Percentiles rank a stretch among this genome's conserved stretches.
Conservation (phyloP, 306 rosid genomes). For the Cucurbita moschata region DNA sequence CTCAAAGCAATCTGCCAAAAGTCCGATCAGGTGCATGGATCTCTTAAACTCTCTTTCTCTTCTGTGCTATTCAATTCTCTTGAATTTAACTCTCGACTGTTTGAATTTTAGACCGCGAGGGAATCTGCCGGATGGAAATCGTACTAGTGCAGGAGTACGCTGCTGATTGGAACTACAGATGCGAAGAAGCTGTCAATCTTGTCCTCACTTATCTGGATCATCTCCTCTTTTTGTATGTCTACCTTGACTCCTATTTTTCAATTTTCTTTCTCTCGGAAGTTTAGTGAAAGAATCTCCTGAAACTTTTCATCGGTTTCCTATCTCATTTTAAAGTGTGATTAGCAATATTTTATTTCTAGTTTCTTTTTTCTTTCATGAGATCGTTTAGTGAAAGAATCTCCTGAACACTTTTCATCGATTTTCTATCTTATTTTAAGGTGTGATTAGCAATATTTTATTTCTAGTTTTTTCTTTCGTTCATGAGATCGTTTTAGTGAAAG, state of each 20-base stretch:
- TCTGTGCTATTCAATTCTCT: background rate
- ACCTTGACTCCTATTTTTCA: background rate
- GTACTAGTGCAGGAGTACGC: conserved; percentile 36
- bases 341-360: background rate
- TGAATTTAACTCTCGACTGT: background rate
- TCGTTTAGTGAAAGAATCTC: background rate
- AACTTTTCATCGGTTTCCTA: background rate
- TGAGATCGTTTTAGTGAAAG: background rate
- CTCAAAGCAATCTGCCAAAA: background rate
- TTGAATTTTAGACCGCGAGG: conserved; percentile 10
- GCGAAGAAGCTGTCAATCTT: conserved; percentile 91
- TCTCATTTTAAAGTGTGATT: background rate
- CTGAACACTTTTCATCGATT: background rate
- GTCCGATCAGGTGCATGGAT: background rate
- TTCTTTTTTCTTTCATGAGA: background rate
- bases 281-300: background rate
- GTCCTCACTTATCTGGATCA: conserved; percentile 68
- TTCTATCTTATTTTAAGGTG: background rate
- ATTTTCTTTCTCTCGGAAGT: background rate
- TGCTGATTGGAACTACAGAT: conserved; percentile 65
- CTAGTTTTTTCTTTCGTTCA: background rate
- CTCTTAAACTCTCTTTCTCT: background rate
- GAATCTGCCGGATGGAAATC: conserved; percentile 27
- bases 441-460: background rate
- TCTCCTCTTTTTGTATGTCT: conserved; percentile 44